A percentile compares a stretch with the other conserved stretches of the same genome.
Evolutionary conservation across 805 yeast species (phyloP).

Genomic region (Ogataea trehalophila): DNA sequence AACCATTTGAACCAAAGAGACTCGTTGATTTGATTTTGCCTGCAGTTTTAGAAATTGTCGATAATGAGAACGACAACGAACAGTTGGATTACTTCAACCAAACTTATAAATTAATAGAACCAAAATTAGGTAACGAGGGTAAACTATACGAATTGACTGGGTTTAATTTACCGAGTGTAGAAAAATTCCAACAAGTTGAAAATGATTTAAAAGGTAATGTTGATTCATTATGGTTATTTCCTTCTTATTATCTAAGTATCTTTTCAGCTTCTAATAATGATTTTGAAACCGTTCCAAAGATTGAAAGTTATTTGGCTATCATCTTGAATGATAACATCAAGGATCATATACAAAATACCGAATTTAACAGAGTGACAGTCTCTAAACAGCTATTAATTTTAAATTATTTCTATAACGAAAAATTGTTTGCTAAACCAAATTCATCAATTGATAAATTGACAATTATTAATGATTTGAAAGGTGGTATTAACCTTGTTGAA

Average conservation of each 20-base stretch:
- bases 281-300: slow-evolving; percentile 63
- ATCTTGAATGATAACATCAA: slow-evolving; percentile 69
- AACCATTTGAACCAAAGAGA: slow-evolving; percentile 49
- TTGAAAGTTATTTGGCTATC: slow-evolving; percentile 47
- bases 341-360: slow-evolving; percentile 74
- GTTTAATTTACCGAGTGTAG: slow-evolving; percentile 31
- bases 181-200: slow-evolving; percentile 27
- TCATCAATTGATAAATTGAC: slow-evolving; percentile 68
- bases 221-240: slow-evolving; percentile 64
- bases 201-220: slow-evolving; percentile 38
- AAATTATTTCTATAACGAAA: slow-evolving; percentile 64
- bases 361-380: slow-evolving; percentile 84
- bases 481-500: slow-evolving; percentile 34
- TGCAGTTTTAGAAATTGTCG: slow-evolving; percentile 24
- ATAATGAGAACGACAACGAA: slow-evolving; percentile 42
- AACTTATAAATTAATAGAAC: slow-evolving; percentile 17
- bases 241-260: slow-evolving; percentile 58
- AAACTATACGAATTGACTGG: slow-evolving; percentile 20
- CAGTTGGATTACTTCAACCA: slow-evolving; percentile 36
- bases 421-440: slow-evolving; percentile 67
- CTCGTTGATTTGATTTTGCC: slow-evolving; percentile 49
- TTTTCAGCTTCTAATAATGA: slow-evolving; percentile 48
- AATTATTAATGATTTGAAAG: slow-evolving; percentile 32
- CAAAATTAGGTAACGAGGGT: slow-evolving; percentile 4
- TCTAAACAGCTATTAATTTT: slow-evolving; percentile 76